Evolutionary conservation across 2,329 filamentous ascomycete genomes (phyloP), one percentile per base, ranked within the genome.

Genomic region (Exophiala sideris): DNA sequence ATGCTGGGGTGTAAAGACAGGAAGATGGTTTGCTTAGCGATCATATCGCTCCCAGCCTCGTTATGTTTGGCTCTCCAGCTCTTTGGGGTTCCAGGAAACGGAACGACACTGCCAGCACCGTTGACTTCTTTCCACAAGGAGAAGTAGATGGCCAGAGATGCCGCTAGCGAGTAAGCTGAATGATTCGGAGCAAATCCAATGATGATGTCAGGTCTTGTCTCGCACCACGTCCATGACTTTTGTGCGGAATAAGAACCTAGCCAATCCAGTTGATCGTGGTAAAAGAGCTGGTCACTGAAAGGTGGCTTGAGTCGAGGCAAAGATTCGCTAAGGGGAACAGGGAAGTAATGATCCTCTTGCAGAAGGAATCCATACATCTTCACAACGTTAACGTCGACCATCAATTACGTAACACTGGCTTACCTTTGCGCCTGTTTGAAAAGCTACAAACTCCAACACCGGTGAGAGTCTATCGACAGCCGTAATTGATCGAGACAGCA

Each of bases 201-300:
- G 18, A 69, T 62, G 12, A 62, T 61, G 52, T 68, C 65, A 6
- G 66, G 66, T 11, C 66, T 66, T 12, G 72, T 67, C 48, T 71
- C 70, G 4, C 64, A 64, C 66, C 66, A 70, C 24, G 63, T 72
- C 71, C 61, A 73, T 11, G 14, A 58, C 57, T 62, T 67, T 12
- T 46, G 59, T 40, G 60, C 60, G 57, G 62, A 65, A 11, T 54
- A 56, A 35, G 41, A 16, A 3, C 33, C 45, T 1, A 70, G 61
- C 5, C 64, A 52, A 24, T 66, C 59, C 7, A 64, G 64, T 20
- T 59, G 59, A 5, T 59, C 58, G 50, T 70, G 68, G 18, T 67
- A 66, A 39, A 69, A 68, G 18, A 67, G 69, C 18, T 66, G 60
- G 2, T 62, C 62, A 18, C 62, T 66, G 53, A 59, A 67, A 9